Percentiles rank a stretch among this genome's conserved stretches.
Conservation (phyloP, 1,284 basidiomycete species). For the Fistulinella staudtii region DNA sequence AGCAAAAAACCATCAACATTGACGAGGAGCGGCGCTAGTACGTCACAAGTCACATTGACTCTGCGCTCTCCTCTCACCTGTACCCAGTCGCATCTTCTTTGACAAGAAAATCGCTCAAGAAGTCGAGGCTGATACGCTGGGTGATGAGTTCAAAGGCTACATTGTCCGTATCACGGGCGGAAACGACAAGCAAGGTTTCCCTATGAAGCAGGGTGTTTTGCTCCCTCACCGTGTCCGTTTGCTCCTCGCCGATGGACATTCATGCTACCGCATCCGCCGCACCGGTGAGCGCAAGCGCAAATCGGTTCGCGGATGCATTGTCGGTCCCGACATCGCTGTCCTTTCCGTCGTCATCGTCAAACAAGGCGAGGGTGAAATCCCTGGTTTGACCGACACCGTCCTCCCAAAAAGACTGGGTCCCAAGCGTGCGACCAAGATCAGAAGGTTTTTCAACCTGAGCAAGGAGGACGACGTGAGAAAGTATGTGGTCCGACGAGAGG, state of each 20-base stretch:
- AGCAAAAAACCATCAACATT: conserved; percentile 94
- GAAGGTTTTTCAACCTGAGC: conserved; percentile 95
- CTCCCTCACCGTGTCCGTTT: conserved; percentile 92
- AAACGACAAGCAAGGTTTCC: conserved; percentile 97
- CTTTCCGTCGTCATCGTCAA: conserved; percentile 95
- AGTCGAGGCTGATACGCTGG: conserved; percentile 86
- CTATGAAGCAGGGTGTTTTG: conserved; percentile 99
- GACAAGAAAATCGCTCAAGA: conserved; percentile 97
- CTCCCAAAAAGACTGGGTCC: conserved; percentile 95
- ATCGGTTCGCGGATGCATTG: conserved; percentile 97
- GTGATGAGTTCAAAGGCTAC: conserved; percentile 98
- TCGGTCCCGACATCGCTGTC: conserved; percentile 94
- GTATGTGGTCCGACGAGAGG: conserved; percentile 93
- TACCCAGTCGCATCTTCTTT: conserved; percentile 82
- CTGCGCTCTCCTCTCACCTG: conserved; percentile 3
- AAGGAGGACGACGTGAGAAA: conserved; percentile 99
- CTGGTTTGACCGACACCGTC: conserved; percentile 89
- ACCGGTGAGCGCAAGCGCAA: conserved; percentile 97
- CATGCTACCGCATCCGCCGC: conserved; percentile 94
- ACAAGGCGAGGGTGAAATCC: conserved; percentile 91
- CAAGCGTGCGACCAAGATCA: conserved; percentile 94
- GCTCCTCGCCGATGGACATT: conserved; percentile 93
- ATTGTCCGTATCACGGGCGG: conserved; percentile 96
- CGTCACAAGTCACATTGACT: conserved; percentile 29
- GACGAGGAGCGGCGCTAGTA: conserved; percentile 91